Base-by-base conservation (phyloP, 352 stramenopile species). In the Phytophthora pluvialis region DNA sequence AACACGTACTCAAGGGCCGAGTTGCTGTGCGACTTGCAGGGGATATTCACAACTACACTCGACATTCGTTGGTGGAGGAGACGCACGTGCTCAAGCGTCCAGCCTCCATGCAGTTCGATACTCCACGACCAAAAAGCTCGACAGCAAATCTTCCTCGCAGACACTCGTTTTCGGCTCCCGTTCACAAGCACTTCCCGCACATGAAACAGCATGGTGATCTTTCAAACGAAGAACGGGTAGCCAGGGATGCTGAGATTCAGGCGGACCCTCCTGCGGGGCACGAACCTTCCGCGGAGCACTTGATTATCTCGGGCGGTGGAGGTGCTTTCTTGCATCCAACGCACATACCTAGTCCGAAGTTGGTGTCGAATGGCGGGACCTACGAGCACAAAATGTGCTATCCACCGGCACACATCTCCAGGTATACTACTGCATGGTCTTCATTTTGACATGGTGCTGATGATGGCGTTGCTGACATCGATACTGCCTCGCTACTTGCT, bases 1-100 rank as follows among this genome's bases (percentile, higher is more conserved):
- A 89, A 38, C 81, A 83, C 6, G 70, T 92, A 21, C 71, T 96
- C 1, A 76, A 88, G n/a, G 86, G 83, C 4, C 80, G 86, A 28
- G 85, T 94, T 16, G 80, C 86, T 9, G 36, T 96, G 8, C 79
- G 88, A 7, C 76, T 98, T 35, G 92, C 94, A 11, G 94, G 94
- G 3, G 94, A 98, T 73, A 86, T 98, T 29, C 94, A 98, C 77
- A 97, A 98, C 72, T 98, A 98, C 73, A 97, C 88, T 47, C 78
- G 94, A 0, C 89, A 98, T 68, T 93, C 94, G 9, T 70, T 94
- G 16, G 67, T 79, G 18, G 67, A 79, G 31, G 70, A 75, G 43
- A 71, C 60, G 13, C 52, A 70, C n/a, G 43, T 15, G 15, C 45
- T 78, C 13, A 78, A 72, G 48, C 70, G 70, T 43, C 67, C 66